Percentiles rank a stretch among this genome's conserved stretches.
These are phyloP conservation scores for Podila minutissima DNA, from an alignment of 192 early-diverging fungal genomes.

Conservation along the genomic window DNA sequence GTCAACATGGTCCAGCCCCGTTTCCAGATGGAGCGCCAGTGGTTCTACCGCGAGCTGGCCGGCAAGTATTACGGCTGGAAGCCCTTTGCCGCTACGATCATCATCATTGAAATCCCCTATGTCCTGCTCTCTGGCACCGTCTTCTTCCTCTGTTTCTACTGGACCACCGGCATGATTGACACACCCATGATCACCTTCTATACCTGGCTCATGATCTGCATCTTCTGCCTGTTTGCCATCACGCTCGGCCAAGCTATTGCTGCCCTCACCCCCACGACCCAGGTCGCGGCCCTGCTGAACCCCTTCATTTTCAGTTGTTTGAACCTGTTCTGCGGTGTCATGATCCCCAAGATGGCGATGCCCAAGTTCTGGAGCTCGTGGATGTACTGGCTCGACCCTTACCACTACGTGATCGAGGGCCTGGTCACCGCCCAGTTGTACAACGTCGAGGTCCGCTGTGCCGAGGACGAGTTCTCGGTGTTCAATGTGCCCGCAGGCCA, in stretches of 20 bases:
- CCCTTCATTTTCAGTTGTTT: conserved; percentile 73
- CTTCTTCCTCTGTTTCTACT: conserved; percentile 83
- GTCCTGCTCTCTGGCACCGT: conserved; percentile 66
- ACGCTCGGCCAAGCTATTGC: conserved; percentile 79
- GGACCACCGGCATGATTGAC: conserved; percentile 70
- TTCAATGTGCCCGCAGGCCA: conserved; percentile 67
- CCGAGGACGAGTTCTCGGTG: conserved; percentile 56
- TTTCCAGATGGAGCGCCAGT: conserved; percentile 73
- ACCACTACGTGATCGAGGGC: conserved; percentile 75
- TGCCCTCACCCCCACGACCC: conserved; percentile 66
- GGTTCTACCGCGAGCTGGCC: conserved; percentile 73
- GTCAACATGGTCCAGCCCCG: conserved; percentile 77
- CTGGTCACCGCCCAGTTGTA: conserved; percentile 69
- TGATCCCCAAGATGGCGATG: conserved; percentile 69
- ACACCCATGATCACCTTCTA: conserved; percentile 61
- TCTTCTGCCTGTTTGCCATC: conserved; percentile 73
- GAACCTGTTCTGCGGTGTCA: conserved; percentile 77
- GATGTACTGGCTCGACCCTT: conserved; percentile 77
- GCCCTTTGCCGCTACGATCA: conserved; percentile 69
- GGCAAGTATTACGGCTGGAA: conserved; percentile 75
- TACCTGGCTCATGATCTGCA: conserved; percentile 70
- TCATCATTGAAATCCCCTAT: conserved; percentile 78
- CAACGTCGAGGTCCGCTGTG: conserved; percentile 57
- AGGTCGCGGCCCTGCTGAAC: conserved; percentile 69
- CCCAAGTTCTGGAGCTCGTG: conserved; percentile 74